A percentile compares a stretch with the other conserved stretches of the same genome.
Evolutionary conservation across 2,329 filamentous ascomycete genomes (phyloP).

Genomic region (Claviceps pazoutovae): DNA sequence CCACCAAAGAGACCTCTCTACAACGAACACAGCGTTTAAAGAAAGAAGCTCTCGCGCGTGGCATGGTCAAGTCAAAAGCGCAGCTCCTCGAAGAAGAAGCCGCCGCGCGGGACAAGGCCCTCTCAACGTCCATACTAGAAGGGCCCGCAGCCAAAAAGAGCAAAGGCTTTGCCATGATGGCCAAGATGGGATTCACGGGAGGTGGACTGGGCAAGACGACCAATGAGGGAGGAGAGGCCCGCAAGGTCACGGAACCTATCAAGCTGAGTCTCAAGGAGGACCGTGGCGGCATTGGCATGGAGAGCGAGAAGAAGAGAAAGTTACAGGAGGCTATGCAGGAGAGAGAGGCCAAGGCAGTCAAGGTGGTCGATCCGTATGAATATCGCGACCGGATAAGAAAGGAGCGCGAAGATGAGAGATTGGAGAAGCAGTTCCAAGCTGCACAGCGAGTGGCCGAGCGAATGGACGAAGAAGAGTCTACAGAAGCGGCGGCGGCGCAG

Average conservation of each 20-base stretch:
- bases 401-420: conserved; percentile 54
- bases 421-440: conserved; percentile 56
- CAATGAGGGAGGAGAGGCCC: conserved; percentile 24
- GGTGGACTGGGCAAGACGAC: conserved; percentile 52
- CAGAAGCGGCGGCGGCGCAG: conserved; percentile 7
- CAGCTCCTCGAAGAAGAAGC: conserved; percentile 65
- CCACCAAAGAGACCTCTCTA: conserved; percentile 39
- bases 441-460: conserved; percentile 75
- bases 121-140: conserved; percentile 60
- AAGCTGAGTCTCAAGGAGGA: conserved; percentile 64
- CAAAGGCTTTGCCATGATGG: conserved; percentile 94
- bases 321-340: conserved; percentile 47
- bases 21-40: conserved; percentile 39
- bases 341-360: conserved; percentile 43
- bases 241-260: conserved; percentile 51
- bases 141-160: conserved; percentile 42
- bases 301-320: conserved; percentile 71
- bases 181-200: conserved; percentile 83
- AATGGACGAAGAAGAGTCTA: conserved; percentile 49
- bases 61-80: conserved; percentile 63
- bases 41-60: conserved; percentile 53
- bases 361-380: conserved; percentile 48
- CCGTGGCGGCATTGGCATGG: conserved; percentile 69
- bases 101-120: conserved; percentile 57
- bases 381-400: conserved; percentile 58